A percentile compares a stretch with the other conserved stretches of the same genome.
phyloP scores from a whole-genome alignment of 2,329 filamentous ascomycete species.

The Neonectria hederae region DNA sequence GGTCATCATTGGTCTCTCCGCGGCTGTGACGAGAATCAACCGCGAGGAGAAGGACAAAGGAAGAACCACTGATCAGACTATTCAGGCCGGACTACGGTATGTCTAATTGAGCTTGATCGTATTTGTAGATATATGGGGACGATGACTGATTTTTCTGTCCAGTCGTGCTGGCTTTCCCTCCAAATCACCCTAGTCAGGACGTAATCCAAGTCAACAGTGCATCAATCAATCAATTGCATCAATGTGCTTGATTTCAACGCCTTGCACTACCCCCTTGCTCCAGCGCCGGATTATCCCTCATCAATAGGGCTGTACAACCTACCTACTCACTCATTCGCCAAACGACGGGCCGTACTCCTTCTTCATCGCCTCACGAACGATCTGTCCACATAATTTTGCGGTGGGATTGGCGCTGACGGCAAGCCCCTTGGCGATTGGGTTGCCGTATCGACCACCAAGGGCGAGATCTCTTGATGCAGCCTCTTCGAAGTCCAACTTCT shows the following conservation, averaged over 20 bases:
- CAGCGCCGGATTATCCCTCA: slow-evolving; percentile 8
- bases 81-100: slow-evolving; percentile 57
- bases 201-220: not conserved
- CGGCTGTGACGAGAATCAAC: slow-evolving; percentile 66
- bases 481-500: slow-evolving; percentile 66
- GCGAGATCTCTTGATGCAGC: slow-evolving; percentile 71
- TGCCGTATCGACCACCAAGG: slow-evolving; percentile 71
- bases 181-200: slow-evolving; percentile 32
- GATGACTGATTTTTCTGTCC: slow-evolving; percentile 16
- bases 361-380: slow-evolving; percentile 75
- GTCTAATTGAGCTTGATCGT: not conserved
- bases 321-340: slow-evolving; percentile 44
- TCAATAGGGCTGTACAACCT: slow-evolving; percentile 21
- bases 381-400: slow-evolving; percentile 74
- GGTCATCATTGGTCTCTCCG: slow-evolving; percentile 63
- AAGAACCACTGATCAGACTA: slow-evolving; percentile 59
- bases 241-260: not conserved
- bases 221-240: not conserved
- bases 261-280: not conserved
- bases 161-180: slow-evolving; percentile 46
- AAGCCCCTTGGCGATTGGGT: slow-evolving; percentile 70
- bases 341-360: slow-evolving; percentile 70
- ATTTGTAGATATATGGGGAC: not conserved
- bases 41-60: slow-evolving; percentile 69
- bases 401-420: slow-evolving; percentile 74